Conservation (phyloP, 2,329 filamentous ascomycete species). For the Cucurbitaria berberidis region DNA sequence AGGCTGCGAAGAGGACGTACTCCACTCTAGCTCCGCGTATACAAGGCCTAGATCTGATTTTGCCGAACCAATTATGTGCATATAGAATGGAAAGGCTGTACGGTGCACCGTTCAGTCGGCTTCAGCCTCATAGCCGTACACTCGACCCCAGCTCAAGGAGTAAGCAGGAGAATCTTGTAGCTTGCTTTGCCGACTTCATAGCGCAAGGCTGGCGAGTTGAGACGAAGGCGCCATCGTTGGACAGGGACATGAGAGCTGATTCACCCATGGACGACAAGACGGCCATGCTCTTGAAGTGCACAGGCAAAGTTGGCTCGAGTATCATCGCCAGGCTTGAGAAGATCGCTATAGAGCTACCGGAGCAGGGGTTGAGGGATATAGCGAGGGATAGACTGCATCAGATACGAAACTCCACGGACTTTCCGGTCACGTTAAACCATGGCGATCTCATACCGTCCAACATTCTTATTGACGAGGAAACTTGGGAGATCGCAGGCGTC, state of each 20-base stretch:
- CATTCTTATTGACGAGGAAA: constrained; percentile 58
- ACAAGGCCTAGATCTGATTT: constrained; percentile 6
- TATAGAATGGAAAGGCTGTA: constrained; percentile 36
- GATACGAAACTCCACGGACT: constrained; percentile 54
- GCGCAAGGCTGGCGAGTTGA: constrained; percentile 29
- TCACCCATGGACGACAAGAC: constrained; percentile 20
- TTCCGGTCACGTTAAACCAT: constrained; percentile 65
- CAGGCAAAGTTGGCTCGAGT: constrained; percentile 37
- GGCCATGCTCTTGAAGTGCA: constrained; percentile 24
- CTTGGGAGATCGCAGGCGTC: constrained; percentile 58
- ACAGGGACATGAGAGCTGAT: constrained; percentile 20
- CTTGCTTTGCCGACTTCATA: constrained; percentile 37
- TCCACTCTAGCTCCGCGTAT: constrained; percentile 28
- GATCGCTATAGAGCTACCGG: constrained; percentile 34
- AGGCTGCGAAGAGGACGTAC: constrained; percentile 29
- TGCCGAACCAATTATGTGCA: constrained; percentile 21
- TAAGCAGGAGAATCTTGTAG: constrained; percentile 31
- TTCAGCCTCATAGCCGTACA: constrained; percentile 9
- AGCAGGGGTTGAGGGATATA: constrained; percentile 18
- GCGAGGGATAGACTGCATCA: constrained; percentile 19
- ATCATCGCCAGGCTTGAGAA: constrained; percentile 33
- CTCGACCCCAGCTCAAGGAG: constrained; percentile 1
- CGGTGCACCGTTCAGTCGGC: constrained; percentile 30
- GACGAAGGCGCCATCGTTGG: not conserved
- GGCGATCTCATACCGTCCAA: constrained; percentile 66